Conservation (phyloP, 176 grass and related monocot species). For the Themeda triandra region DNA sequence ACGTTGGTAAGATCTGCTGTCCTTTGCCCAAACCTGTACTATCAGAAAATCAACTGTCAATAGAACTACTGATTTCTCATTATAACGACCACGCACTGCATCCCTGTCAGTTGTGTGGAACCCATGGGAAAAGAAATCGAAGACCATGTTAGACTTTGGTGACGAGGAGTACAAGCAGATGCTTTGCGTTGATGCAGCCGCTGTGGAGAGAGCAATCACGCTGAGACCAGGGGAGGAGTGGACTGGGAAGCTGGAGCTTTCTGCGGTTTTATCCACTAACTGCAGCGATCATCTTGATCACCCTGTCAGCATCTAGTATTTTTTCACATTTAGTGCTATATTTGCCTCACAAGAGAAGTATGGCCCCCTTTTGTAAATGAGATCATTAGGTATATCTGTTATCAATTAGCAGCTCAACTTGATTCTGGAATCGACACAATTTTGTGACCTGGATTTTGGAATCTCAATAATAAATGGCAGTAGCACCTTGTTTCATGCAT, state of each 20-base stretch:
- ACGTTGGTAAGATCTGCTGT: constrained; percentile 53
- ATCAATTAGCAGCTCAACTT: not conserved
- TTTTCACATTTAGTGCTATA: constrained; percentile 1
- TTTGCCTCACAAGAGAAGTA: not conserved
- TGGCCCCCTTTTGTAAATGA: constrained; percentile 21
- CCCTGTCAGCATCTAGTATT: constrained; percentile 32
- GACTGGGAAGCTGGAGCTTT: constrained; percentile 84
- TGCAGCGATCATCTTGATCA: constrained; percentile 80
- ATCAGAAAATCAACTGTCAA: not conserved
- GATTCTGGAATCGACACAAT: not conserved
- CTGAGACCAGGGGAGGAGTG: constrained; percentile 88
- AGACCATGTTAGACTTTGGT: constrained; percentile 59
- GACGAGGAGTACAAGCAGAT: constrained; percentile 96
- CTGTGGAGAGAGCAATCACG: constrained; percentile 54
- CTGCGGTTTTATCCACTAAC: constrained; percentile 66
- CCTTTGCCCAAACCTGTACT: not conserved
- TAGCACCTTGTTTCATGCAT: not conserved
- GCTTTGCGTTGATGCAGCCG: constrained; percentile 81
- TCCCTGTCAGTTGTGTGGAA: constrained; percentile 78
- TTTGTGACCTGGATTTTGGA: not conserved
- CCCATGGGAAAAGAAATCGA: constrained; percentile 88
- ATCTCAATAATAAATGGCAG: not conserved
- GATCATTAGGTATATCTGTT: not conserved
- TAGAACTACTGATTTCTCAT: not conserved
- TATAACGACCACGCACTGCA: not conserved